Percentiles rank a stretch among this genome's conserved stretches.
These are phyloP conservation scores for Psilocybe subaeruginosa DNA, from an alignment of 768 basidiomycete species.

Conservation along the genomic window DNA sequence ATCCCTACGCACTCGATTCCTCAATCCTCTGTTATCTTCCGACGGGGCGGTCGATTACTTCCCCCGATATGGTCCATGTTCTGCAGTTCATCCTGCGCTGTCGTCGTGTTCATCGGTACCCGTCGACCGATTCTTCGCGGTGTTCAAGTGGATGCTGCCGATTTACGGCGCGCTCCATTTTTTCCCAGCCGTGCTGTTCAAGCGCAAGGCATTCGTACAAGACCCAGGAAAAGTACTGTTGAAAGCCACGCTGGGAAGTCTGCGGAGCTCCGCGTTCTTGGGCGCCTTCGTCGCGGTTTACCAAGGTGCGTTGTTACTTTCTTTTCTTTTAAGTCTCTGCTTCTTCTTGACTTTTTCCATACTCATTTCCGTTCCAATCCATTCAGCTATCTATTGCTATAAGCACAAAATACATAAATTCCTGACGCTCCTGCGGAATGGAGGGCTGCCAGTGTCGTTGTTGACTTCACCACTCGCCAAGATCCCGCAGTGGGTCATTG, in stretches of 20 bases:
- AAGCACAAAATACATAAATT: slow-evolving; percentile 61
- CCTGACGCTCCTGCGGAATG: slow-evolving; percentile 39
- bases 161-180: slow-evolving; percentile 91
- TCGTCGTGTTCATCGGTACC: slow-evolving; percentile 64
- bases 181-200: slow-evolving; percentile 85
- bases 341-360: not conserved
- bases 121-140: slow-evolving; percentile 74
- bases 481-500: slow-evolving; percentile 50
- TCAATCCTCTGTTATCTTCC: slow-evolving; percentile 31
- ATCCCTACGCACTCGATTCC: slow-evolving; percentile 37
- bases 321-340: not conserved
- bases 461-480: slow-evolving; percentile 36
- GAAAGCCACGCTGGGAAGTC: slow-evolving; percentile 69
- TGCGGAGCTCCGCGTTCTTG: slow-evolving; percentile 86
- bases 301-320: slow-evolving; percentile 56
- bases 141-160: slow-evolving; percentile 83
- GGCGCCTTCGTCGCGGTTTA: slow-evolving; percentile 82
- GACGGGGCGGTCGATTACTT: slow-evolving; percentile 34
- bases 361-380: not conserved
- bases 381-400: slow-evolving; percentile 62
- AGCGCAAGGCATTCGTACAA: slow-evolving; percentile 63
- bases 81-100: slow-evolving; percentile 74
- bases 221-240: slow-evolving; percentile 70
- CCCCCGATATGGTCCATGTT: slow-evolving; percentile 64
- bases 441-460: slow-evolving; percentile 15